Conservation (phyloP, 2,329 filamentous ascomycete genomes). For the Ramularia endophylla region DNA sequence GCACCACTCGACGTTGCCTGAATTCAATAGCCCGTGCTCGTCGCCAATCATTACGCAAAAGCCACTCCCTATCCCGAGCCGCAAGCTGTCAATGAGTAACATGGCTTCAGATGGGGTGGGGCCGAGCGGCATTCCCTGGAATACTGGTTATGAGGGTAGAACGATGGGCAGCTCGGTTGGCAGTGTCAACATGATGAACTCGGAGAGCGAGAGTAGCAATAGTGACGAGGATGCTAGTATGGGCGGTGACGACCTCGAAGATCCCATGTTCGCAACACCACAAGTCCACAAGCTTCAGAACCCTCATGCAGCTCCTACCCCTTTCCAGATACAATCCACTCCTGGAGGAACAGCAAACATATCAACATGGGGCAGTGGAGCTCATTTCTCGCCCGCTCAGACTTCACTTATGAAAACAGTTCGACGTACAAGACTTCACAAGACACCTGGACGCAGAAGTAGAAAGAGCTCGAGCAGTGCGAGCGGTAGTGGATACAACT, state of each 20-base stretch:
- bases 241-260: constrained; percentile 47
- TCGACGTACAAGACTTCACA: constrained; percentile 53
- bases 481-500: constrained; percentile 64
- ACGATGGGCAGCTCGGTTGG: constrained; percentile 75
- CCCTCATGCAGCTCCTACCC: constrained; percentile 39
- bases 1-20: constrained; percentile 89
- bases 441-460: constrained; percentile 43
- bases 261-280: constrained; percentile 76
- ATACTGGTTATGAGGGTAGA: constrained; percentile 54
- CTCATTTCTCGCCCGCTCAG: constrained; percentile 27
- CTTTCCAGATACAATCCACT: constrained; percentile 41
- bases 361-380: constrained; percentile 22
- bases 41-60: constrained; percentile 77
- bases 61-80: constrained; percentile 51
- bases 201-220: constrained; percentile 67
- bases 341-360: constrained; percentile 33
- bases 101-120: constrained; percentile 59
- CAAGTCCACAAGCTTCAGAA: constrained; percentile 59
- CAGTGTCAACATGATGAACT: constrained; percentile 71
- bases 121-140: constrained; percentile 27
- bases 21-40: constrained; percentile 80
- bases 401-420: constrained; percentile 71
- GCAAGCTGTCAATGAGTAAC: constrained; percentile 38
- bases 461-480: constrained; percentile 57
- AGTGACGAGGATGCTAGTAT: constrained; percentile 53